Evolutionary conservation across 768 basidiomycete species (phyloP).

Genomic region (Scleroderma citrinum): DNA sequence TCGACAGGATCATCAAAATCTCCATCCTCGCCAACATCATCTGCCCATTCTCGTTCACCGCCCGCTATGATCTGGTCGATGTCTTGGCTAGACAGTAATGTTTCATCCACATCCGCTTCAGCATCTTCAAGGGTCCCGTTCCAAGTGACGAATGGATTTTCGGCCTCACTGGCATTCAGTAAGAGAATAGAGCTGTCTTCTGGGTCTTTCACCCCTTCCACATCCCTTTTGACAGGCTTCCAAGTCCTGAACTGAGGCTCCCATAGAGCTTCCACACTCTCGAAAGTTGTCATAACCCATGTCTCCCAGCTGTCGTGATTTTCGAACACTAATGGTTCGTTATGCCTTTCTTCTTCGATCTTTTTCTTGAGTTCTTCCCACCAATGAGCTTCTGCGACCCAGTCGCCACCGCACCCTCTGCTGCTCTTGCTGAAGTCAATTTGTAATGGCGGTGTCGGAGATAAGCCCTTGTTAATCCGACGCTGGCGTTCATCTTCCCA

Average conservation of each 20-base stretch:
- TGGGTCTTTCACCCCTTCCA: conserved; percentile 15
- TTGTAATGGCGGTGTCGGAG: conserved; percentile 70
- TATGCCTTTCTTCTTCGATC: conserved; percentile 43
- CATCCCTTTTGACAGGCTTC: conserved; percentile 34
- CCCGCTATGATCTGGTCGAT: conserved; percentile 22
- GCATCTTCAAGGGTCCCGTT: conserved; percentile 2
- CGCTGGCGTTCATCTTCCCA: conserved; percentile 95
- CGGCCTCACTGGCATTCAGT: conserved; percentile 2
- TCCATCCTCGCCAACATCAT: conserved; percentile 6
- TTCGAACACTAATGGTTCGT: conserved; percentile 19
- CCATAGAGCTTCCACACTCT: conserved; percentile 88
- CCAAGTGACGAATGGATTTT: conserved; percentile 23
- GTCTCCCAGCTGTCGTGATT: conserved; percentile 49
- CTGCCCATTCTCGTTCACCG: conserved; percentile 18
- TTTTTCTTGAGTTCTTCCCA: conserved; percentile 66
- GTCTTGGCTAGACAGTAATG: conserved; percentile 28
- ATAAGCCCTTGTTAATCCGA: conserved; percentile 57
- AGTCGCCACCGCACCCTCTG: conserved; percentile 51
- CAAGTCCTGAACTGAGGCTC: conserved; percentile 53
- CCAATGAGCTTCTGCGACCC: conserved; percentile 69
- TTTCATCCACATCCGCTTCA: conserved; percentile 27
- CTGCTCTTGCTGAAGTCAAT: conserved; percentile 60
- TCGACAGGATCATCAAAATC: too few relatives aligned
- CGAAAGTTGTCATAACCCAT: conserved; percentile 82
- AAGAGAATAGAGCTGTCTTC: conserved; percentile 20